These are phyloP conservation scores for Aspergillus sclerotioniger DNA, from an alignment of 495 filamentous ascomycete genomes.

Conservation along the genomic window DNA sequence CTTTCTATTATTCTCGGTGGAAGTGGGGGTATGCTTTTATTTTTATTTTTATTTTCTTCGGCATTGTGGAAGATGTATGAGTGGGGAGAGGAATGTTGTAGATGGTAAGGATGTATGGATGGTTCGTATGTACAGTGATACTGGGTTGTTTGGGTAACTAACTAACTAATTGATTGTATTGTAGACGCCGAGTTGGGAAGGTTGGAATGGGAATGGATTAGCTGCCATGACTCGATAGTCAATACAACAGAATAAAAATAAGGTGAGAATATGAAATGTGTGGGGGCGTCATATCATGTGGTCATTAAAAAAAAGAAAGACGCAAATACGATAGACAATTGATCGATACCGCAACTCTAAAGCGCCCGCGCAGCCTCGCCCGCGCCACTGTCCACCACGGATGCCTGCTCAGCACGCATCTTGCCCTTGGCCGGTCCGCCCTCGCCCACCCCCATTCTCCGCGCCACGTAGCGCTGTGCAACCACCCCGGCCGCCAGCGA, in stretches of 20 bases:
- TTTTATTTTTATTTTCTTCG: too few species aligned
- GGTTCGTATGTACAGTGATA: too few species aligned
- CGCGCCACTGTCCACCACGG: constrained; percentile 65
- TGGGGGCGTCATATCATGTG: constrained; percentile 10
- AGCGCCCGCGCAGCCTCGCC: constrained; percentile 81
- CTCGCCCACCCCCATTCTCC: constrained; percentile 93
- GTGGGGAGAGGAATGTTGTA: too few species aligned
- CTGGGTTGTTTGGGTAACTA: too few species aligned
- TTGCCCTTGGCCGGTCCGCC: constrained; percentile 65
- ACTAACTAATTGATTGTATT: neutral
- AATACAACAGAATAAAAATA: neutral
- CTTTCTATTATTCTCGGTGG: constrained; percentile 7
- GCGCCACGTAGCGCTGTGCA: constrained; percentile 94
- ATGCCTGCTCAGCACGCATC: constrained; percentile 74
- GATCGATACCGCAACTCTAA: constrained; percentile 11
- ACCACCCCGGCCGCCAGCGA: constrained; percentile 76
- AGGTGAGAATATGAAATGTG: too few species aligned
- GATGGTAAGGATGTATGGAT: too few species aligned
- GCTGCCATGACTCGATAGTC: neutral
- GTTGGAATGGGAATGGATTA: neutral
- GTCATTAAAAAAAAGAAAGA: constrained; percentile 15
- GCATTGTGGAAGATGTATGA: too few species aligned
- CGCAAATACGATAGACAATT: constrained; percentile 7
- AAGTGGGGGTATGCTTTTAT: too few species aligned
- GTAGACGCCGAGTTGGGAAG: neutral